A percentile compares a stretch with the other conserved stretches of the same genome.
Evolutionary conservation across 768 basidiomycete genomes (phyloP).

Genomic region (Podaxis pistillaris): DNA sequence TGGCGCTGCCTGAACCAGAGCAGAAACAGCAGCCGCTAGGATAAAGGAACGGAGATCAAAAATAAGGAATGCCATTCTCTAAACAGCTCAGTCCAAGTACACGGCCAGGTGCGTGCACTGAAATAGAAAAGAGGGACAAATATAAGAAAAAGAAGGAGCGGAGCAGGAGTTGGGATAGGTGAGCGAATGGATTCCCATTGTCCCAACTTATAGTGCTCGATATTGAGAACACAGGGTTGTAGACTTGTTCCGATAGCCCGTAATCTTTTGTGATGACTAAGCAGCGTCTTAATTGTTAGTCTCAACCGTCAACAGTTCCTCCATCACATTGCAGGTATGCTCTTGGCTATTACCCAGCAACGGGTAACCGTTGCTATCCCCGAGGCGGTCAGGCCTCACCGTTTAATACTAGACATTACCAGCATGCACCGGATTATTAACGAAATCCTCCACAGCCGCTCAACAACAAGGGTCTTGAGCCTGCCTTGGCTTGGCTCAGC

Average conservation of each 20-base stretch:
- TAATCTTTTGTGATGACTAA: slow-evolving; percentile 6
- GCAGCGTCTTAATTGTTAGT: not conserved
- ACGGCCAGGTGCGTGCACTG: not conserved
- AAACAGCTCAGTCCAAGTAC: not conserved
- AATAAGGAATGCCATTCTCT: not conserved
- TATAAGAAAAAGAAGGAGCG: not conserved
- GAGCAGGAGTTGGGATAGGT: not conserved
- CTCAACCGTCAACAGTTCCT: too few relatives aligned
- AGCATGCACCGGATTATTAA: too few relatives aligned
- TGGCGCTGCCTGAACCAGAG: slow-evolving; percentile 16
- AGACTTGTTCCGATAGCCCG: not conserved
- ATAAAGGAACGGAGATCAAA: slow-evolving; percentile 4
- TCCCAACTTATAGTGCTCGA: not conserved
- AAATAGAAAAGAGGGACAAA: not conserved
- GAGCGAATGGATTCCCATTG: not conserved
- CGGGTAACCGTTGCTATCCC: too few relatives aligned
- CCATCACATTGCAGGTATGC: not conserved
- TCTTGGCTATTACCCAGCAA: too few relatives aligned
- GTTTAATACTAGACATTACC: too few relatives aligned
- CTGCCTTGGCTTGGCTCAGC: too few relatives aligned
- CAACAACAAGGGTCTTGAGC: too few relatives aligned
- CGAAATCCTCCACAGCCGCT: too few relatives aligned
- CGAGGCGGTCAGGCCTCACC: too few relatives aligned
- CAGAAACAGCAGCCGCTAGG: not conserved
- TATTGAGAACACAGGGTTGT: not conserved